Base-by-base conservation (phyloP, 129 eudicot genomes). In the Apium graveolens region DNA sequence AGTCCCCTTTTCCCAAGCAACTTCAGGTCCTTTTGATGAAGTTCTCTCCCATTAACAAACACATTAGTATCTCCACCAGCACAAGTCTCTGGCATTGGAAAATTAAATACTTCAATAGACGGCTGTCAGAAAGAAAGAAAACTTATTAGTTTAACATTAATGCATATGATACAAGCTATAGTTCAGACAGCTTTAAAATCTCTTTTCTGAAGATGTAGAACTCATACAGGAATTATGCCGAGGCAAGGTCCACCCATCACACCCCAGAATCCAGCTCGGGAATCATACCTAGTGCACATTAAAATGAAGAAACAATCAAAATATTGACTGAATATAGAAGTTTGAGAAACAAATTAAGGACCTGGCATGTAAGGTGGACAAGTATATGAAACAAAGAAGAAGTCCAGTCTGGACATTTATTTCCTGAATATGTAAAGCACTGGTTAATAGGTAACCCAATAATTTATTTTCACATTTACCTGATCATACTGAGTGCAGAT, bases 211-310 rank as follows among this genome's bases (percentile, higher is more conserved):
- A 21, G 38, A 39, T 78, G 78, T 12, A 81, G 31, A 83, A 62
- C 89, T 86, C 75, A 18, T 92, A 96, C 99, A 44, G 99, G 99
- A 78, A 96, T 79, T 46, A 96, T 96, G 82, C 99, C 99, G 38
- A 92, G 97, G 78, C 99, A 92, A 81, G 97, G 95, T 73, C 99
- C 97, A 70, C 97, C 99, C 49, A 96, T 86, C 78, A 83, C 88
- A 76, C 99, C 99, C 99, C 99, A 96, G 77, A 96, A 96, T 77
- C 99, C 99, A 81, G 97, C 99, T 81, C 91, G 83, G 37, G 81
- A 81, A 78, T 96, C 99, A 78, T 96, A 96, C 99, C 99, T 96
- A 81, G 69, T 77, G 75, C 76, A 73, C 37, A 72, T 35, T 51
- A 11, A 34, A 37, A 62, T 16, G 11, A 31, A 55, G 48, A 62